phyloP scores from a whole-genome alignment of 495 filamentous ascomycete genomes.

The Annulohypoxylon moriforme region DNA sequence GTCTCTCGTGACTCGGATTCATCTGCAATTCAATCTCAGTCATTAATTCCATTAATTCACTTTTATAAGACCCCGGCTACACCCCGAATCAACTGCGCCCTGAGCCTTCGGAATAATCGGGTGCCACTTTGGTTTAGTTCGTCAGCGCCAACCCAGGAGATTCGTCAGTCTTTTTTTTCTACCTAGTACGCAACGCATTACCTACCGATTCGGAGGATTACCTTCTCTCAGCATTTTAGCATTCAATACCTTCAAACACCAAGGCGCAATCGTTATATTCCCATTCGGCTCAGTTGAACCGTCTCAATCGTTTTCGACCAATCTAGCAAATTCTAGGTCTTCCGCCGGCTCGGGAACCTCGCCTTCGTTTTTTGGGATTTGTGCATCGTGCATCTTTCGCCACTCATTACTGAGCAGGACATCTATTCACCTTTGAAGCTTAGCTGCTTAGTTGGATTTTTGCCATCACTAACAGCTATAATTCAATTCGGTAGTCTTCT shows the following conservation, averaged over 20 bases:
- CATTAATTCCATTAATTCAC: conserved; percentile 16
- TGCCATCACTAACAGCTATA: conserved; percentile 7
- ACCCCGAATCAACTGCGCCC: conserved; percentile 36
- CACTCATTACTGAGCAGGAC: conserved; percentile 28
- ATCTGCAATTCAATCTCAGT: neutral
- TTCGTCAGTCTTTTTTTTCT: conserved; percentile 44
- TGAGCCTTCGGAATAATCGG: conserved; percentile 40
- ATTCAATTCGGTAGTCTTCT: conserved; percentile 29
- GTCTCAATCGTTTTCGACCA: conserved; percentile 31
- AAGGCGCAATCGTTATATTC: conserved; percentile 34
- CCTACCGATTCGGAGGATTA: conserved; percentile 33
- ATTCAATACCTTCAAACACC: neutral
- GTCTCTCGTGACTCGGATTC: conserved; percentile 36
- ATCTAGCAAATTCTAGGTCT: conserved; percentile 42
- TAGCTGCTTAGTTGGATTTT: conserved; percentile 34
- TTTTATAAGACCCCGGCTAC: conserved; percentile 31
- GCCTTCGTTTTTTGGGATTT: conserved; percentile 27
- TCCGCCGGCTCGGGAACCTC: conserved; percentile 45
- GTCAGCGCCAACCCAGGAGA: conserved; percentile 36
- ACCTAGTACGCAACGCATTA: conserved; percentile 30
- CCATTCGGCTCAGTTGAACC: conserved; percentile 20
- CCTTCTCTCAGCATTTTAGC: conserved; percentile 8
- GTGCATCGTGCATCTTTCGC: conserved; percentile 9
- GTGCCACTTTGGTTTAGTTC: conserved; percentile 29
- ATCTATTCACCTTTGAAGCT: conserved; percentile 22